Percentiles rank a stretch among this genome's conserved stretches.
These are phyloP conservation scores for Globisporangium canariense DNA, from an alignment of 352 stramenopile genomes.

Conservation along the genomic window DNA sequence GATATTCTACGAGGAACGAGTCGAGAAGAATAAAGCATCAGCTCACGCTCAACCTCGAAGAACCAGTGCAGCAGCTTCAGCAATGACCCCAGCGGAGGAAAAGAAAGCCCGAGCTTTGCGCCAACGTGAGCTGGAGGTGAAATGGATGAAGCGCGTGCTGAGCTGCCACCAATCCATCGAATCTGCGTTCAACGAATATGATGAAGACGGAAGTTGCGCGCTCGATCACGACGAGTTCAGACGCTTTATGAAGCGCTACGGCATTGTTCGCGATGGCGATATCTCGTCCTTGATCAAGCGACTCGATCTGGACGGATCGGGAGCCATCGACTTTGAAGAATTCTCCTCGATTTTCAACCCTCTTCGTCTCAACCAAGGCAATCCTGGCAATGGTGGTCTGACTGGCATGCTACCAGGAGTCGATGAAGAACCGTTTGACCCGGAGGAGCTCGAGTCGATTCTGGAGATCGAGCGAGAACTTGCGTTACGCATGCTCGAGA, in stretches of 20 bases:
- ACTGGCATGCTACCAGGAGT: neutral
- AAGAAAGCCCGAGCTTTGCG: constrained; percentile 29
- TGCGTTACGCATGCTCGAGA: constrained; percentile 44
- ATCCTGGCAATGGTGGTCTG: constrained; percentile 4
- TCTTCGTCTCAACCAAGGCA: constrained; percentile 23
- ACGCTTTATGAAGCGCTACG: constrained; percentile 71
- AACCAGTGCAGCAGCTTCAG: neutral
- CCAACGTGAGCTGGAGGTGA: constrained; percentile 47
- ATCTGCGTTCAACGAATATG: constrained; percentile 62
- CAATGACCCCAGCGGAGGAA: constrained; percentile 14
- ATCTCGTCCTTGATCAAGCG: constrained; percentile 44
- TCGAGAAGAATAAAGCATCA: constrained; percentile 1
- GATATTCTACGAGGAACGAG: constrained; percentile 46
- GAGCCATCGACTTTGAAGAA: constrained; percentile 51
- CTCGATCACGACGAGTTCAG: constrained; percentile 63
- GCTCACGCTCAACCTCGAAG: neutral
- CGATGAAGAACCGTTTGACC: constrained; percentile 33
- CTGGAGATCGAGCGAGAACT: constrained; percentile 67
- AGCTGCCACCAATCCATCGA: constrained; percentile 59
- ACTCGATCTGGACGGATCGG: constrained; percentile 47
- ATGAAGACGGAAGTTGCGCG: constrained; percentile 40
- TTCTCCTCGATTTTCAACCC: constrained; percentile 61
- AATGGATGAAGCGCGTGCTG: constrained; percentile 61
- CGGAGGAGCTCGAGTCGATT: constrained; percentile 52
- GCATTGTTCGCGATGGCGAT: constrained; percentile 50